Evolutionary conservation across 108 stramenopile species (phyloP).

Genomic region (Nitzschia putrida): DNA sequence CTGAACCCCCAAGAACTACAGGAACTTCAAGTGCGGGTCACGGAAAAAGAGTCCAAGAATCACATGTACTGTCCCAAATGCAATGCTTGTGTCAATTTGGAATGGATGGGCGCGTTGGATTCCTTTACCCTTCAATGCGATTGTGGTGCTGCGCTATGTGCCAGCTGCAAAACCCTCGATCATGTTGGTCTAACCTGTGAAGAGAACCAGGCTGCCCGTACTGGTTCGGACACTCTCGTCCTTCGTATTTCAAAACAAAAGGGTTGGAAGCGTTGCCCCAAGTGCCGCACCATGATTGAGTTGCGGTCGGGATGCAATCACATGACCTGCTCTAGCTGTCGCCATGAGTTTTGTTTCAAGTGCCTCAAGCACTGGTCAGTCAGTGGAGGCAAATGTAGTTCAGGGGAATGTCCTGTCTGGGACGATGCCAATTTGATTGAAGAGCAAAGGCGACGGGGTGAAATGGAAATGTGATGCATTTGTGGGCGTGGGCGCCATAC

Average conservation of each 20-base stretch:
- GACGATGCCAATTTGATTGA: no score
- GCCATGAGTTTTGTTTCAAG: conserved; percentile 53
- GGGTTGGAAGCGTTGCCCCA: conserved; percentile 65
- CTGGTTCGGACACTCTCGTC: conserved; percentile 32
- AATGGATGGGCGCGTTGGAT: conserved; percentile 29
- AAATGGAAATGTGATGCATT: no score
- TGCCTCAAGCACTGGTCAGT: conserved; percentile 47
- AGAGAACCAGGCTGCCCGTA: conserved; percentile 23
- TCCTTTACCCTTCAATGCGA: conserved; percentile 31
- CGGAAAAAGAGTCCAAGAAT: conserved; percentile 42
- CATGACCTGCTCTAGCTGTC: conserved; percentile 53
- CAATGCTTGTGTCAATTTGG: conserved; percentile 51
- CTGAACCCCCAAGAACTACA: conserved; percentile 23
- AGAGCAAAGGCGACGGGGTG: no score
- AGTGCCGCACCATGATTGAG: conserved; percentile 48
- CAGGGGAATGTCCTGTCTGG: no score
- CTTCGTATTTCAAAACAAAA: conserved; percentile 28
- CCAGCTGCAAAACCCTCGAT: conserved; percentile 40
- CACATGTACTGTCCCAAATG: conserved; percentile 63
- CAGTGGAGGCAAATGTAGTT: neutral
- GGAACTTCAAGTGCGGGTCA: conserved; percentile 20
- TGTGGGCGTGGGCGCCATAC: no score
- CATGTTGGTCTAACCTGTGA: conserved; percentile 45
- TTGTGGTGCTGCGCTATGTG: conserved; percentile 44
- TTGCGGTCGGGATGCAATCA: conserved; percentile 56